Evolutionary conservation across 2,329 filamentous ascomycete species (phyloP).

Genomic region (Lachnellula cervina): DNA sequence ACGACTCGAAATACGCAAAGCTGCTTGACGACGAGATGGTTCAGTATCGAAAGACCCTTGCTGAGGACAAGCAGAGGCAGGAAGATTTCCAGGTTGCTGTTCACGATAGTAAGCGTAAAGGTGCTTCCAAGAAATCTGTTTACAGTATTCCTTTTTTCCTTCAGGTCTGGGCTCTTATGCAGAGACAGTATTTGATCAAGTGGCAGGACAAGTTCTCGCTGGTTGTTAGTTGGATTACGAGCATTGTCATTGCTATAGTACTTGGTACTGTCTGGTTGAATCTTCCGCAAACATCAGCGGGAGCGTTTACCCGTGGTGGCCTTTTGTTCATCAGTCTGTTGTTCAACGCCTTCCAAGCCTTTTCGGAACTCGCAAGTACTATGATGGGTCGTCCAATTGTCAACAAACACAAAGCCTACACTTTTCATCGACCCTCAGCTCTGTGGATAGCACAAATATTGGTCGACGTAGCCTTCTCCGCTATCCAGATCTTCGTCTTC

Average conservation of each 20-base stretch:
- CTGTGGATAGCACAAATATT: conserved; percentile 80
- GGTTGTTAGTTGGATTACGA: conserved; percentile 64
- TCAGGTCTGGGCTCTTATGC: conserved; percentile 78
- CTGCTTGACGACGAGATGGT: conserved; percentile 61
- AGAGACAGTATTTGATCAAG: conserved; percentile 79
- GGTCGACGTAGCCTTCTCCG: conserved; percentile 69
- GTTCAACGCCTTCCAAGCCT: conserved; percentile 85
- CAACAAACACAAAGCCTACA: conserved; percentile 79
- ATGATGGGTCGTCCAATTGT: conserved; percentile 75
- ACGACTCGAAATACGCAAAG: conserved; percentile 54
- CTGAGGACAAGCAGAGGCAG: conserved; percentile 60
- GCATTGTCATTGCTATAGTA: conserved; percentile 70
- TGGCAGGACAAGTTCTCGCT: conserved; percentile 81
- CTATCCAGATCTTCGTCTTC: conserved; percentile 67
- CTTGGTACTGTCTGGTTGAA: conserved; percentile 75
- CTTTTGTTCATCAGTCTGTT: conserved; percentile 74
- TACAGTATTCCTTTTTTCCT: conserved; percentile 80
- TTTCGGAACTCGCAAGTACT: conserved; percentile 68
- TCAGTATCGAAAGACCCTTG: conserved; percentile 60
- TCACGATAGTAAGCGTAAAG: conserved; percentile 70
- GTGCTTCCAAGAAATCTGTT: conserved; percentile 66
- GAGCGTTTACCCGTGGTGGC: conserved; percentile 76
- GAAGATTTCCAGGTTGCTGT: conserved; percentile 75
- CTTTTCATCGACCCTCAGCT: conserved; percentile 76
- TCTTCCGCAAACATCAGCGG: conserved; percentile 59